Evolutionary conservation across 176 grass and related monocot genomes (phyloP).

Genomic region (Pontederia paniculata): DNA sequence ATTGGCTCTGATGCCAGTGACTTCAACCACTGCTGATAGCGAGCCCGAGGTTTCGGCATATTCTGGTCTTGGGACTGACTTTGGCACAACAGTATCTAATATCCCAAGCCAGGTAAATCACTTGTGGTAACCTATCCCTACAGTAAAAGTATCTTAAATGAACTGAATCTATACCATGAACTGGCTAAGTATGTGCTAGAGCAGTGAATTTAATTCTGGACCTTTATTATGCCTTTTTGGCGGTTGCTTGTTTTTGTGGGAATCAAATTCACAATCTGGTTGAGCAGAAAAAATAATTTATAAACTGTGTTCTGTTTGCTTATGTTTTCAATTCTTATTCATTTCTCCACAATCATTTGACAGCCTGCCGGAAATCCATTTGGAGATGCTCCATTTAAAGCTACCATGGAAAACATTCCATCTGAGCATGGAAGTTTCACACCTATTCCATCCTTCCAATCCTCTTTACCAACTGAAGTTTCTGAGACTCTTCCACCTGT

Average conservation of each 20-base stretch:
- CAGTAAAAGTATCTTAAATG: too few species aligned
- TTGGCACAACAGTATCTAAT: conserved; percentile 44
- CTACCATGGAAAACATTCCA: conserved; percentile 35
- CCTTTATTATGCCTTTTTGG: too few species aligned
- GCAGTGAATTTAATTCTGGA: too few species aligned
- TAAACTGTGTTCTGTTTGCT: not conserved
- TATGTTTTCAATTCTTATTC: not conserved
- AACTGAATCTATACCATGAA: too few species aligned
- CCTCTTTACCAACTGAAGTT: conserved; percentile 12
- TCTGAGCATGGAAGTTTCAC: conserved; percentile 35
- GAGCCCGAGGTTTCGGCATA: conserved; percentile 36
- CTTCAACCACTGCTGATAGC: conserved; percentile 31
- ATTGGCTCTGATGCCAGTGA: conserved; percentile 66
- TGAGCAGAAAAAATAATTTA: too few species aligned
- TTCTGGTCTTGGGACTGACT: conserved; percentile 53
- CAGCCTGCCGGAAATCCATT: conserved; percentile 69
- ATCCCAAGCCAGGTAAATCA: conserved; percentile 51
- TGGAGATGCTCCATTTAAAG: conserved; percentile 80
- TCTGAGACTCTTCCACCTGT: conserved; percentile 13
- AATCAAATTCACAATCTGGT: too few species aligned
- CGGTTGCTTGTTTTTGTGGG: too few species aligned
- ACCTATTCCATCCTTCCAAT: conserved; percentile 40
- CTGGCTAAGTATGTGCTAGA: too few species aligned
- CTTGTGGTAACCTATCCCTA: too few species aligned
- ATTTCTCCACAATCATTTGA: conserved; percentile 17